Evolutionary conservation across 1,284 basidiomycete species (phyloP).

Genomic region (Trichosporon inkin): DNA sequence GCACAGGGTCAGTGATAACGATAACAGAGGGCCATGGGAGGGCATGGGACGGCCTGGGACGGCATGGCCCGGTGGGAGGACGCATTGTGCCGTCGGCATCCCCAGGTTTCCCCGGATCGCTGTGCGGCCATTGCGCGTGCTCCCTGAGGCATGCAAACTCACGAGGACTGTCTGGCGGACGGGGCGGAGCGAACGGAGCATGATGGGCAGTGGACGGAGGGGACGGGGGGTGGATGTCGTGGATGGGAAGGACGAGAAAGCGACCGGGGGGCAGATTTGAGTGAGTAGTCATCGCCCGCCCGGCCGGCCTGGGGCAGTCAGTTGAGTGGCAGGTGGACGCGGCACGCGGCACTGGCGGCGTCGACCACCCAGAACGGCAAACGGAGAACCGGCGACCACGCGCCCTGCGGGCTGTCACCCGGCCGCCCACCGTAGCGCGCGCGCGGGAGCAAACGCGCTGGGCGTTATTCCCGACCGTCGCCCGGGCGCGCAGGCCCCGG

Average conservation of each 20-base stretch:
- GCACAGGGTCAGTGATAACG: constrained; percentile 7
- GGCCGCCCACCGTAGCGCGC: background rate
- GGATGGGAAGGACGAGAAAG: background rate
- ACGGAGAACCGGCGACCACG: constrained; percentile 8
- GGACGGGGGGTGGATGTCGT: background rate
- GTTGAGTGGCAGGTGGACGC: background rate
- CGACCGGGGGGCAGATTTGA: background rate
- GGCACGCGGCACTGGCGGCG: background rate
- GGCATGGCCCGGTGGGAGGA: background rate
- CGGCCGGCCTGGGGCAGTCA: background rate
- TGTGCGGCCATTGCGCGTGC: background rate
- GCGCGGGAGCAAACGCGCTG: background rate
- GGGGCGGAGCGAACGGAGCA: constrained; percentile 1
- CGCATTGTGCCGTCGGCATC: constrained; percentile 5
- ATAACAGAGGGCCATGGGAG: constrained; percentile 2
- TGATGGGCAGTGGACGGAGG: background rate
- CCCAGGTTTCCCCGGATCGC: constrained; percentile 1
- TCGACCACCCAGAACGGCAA: constrained; percentile 1
- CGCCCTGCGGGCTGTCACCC: background rate
- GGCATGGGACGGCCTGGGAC: no score
- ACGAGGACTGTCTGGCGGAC: constrained; percentile 4
- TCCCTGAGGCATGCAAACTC: background rate
- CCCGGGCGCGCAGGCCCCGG: constrained; percentile 3
- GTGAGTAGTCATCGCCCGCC: background rate
- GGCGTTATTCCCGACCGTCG: background rate